A percentile compares a stretch with the other conserved stretches of the same genome.
Evolutionary conservation across 139 green algal species (phyloP).

Genomic region (Chlamydomonas schloesseri): DNA sequence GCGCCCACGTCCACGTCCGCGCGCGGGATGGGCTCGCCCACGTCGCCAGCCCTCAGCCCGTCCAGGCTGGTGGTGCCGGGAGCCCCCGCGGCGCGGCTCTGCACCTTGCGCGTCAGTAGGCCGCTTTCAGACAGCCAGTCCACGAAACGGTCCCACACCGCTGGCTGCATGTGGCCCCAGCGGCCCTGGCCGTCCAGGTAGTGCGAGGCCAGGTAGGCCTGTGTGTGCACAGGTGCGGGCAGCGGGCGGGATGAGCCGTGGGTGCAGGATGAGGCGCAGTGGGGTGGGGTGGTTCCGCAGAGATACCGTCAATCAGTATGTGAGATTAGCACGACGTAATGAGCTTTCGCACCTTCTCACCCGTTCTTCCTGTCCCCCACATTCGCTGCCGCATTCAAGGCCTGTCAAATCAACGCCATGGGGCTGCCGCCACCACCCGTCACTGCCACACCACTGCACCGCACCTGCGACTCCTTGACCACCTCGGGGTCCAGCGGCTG

Average conservation of each 20-base stretch:
- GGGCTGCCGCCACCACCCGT: no score
- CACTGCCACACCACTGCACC: neutral
- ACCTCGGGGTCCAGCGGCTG: conserved; percentile 61
- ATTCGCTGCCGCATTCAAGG: no score
- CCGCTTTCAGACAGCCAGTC: conserved; percentile 76
- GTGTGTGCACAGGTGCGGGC: neutral
- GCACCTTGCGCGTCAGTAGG: conserved; percentile 75
- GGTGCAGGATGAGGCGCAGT: no score
- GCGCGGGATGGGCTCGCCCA: conserved; percentile 66
- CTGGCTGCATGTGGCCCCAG: conserved; percentile 52
- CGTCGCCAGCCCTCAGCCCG: conserved; percentile 72
- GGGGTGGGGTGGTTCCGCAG: no score
- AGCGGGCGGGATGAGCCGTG: no score
- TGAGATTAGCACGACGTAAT: no score
- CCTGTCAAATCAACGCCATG: no score
- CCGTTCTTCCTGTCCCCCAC: no score
- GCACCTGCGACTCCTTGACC: conserved; percentile 47
- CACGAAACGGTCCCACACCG: conserved; percentile 77
- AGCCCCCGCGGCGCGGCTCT: conserved; percentile 4
- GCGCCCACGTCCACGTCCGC: conserved; percentile 31
- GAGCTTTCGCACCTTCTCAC: no score
- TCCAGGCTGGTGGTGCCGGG: conserved; percentile 65
- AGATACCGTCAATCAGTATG: no score
- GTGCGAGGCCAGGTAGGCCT: conserved; percentile 49
- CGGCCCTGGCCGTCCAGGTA: conserved; percentile 27